Conservation (phyloP, 2,329 filamentous ascomycete genomes). For the Leptographium radiaticola region DNA sequence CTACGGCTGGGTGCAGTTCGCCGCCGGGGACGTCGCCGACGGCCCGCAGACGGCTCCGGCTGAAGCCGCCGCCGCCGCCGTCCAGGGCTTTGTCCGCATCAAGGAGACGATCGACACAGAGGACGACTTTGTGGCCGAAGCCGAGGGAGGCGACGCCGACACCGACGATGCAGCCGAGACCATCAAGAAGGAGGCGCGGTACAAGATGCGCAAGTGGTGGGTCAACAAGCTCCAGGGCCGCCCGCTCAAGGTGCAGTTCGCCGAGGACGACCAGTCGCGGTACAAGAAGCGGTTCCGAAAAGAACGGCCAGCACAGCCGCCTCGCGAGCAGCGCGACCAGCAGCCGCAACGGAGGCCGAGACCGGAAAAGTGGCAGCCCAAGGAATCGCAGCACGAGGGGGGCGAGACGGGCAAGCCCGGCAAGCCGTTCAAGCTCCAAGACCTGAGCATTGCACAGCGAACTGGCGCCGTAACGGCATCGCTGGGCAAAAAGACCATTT, state of each 20-base stretch:
- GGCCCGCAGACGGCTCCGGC: not conserved
- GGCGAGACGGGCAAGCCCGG: not conserved
- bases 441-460: slow-evolving; percentile 45
- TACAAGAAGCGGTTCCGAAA: slow-evolving; percentile 94
- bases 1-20: slow-evolving; percentile 90
- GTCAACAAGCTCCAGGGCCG: slow-evolving; percentile 74
- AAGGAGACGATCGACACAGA: slow-evolving; percentile 51
- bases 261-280: slow-evolving; percentile 75
- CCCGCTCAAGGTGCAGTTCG: slow-evolving; percentile 77
- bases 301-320: slow-evolving; percentile 29
- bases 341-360: slow-evolving; percentile 9
- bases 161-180: slow-evolving; percentile 20
- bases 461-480: slow-evolving; percentile 69
- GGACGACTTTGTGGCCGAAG: slow-evolving; percentile 42
- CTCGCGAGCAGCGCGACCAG: not conserved
- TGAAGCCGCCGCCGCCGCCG: slow-evolving; percentile 52
- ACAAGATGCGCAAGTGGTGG: slow-evolving; percentile 61
- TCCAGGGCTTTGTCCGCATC: slow-evolving; percentile 68
- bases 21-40: not conserved
- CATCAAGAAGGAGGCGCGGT: slow-evolving; percentile 31
- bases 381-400: slow-evolving; percentile 5
- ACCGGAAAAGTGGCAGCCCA: slow-evolving; percentile 19
- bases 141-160: slow-evolving; percentile 26
- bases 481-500: slow-evolving; percentile 69
- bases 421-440: slow-evolving; percentile 26